phyloP scores from a whole-genome alignment of 176 grass and related monocot species.

The Oryza meridionalis region DNA sequence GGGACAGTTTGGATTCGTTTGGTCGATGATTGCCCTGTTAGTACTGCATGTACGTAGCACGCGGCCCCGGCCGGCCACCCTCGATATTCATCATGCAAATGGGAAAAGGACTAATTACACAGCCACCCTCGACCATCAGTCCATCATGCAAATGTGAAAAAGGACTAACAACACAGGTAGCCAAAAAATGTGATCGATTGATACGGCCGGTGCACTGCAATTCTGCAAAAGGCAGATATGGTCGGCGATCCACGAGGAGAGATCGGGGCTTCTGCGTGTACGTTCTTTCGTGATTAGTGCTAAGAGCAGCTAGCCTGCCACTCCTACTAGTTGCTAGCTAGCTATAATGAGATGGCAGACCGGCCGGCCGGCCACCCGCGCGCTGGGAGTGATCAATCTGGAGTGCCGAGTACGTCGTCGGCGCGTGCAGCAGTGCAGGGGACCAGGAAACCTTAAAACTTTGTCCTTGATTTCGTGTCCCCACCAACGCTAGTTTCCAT shows the following conservation, averaged over 20 bases:
- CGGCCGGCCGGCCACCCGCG: not conserved
- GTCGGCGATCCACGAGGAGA: not conserved
- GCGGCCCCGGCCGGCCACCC: not conserved
- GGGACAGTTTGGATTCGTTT: too few relatives aligned
- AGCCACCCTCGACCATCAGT: not conserved
- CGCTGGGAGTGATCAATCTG: not conserved
- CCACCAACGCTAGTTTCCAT: not conserved
- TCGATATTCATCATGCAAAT: not conserved
- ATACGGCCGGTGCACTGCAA: not conserved
- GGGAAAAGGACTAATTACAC: not conserved
- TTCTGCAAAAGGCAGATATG: constrained; percentile 19
- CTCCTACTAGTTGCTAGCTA: too few relatives aligned
- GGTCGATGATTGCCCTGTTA: too few relatives aligned
- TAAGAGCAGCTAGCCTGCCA: too few relatives aligned
- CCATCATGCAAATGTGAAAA: not conserved
- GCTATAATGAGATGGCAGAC: not conserved
- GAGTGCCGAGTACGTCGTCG: not conserved
- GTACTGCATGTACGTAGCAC: too few relatives aligned
- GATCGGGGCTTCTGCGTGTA: not conserved
- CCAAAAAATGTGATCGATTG: constrained; percentile 5
- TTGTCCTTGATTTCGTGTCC: not conserved
- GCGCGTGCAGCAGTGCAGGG: not conserved
- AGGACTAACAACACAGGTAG: not conserved
- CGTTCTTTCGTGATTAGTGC: not conserved
- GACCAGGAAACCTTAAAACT: constrained; percentile 15